These are phyloP conservation scores for Pythium myriotylum DNA, from an alignment of 352 stramenopile genomes.

Conservation along the genomic window DNA sequence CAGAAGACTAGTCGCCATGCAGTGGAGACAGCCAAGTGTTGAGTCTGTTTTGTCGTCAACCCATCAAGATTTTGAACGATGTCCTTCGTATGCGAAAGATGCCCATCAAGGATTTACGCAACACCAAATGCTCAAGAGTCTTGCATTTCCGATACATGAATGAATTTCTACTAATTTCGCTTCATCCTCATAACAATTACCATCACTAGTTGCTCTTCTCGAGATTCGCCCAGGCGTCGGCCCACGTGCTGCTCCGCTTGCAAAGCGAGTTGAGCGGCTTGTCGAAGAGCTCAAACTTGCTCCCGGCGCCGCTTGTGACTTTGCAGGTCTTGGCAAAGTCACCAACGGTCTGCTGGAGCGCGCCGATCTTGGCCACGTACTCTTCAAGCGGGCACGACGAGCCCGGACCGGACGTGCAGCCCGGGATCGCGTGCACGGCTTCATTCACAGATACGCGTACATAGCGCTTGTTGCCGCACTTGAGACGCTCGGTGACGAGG, in stretches of 20 bases:
- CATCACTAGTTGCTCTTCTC: no score
- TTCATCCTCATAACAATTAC: no score
- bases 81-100: no score
- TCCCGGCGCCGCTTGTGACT: slow-evolving; percentile 37
- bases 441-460: slow-evolving; percentile 56
- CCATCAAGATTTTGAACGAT: no score
- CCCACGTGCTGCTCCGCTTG: slow-evolving; percentile 5
- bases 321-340: slow-evolving; percentile 50
- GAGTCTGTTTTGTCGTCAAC: no score
- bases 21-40: no score
- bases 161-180: no score
- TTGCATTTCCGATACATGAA: no score
- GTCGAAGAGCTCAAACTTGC: slow-evolving; percentile 47
- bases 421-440: slow-evolving; percentile 42
- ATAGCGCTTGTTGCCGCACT: slow-evolving; percentile 39
- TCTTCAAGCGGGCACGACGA: slow-evolving; percentile 49
- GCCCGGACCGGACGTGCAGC: slow-evolving; percentile 47
- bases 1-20: no score
- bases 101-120: no score
- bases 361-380: slow-evolving; percentile 42
- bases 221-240: not conserved
- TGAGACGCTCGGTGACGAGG: slow-evolving; percentile 51
- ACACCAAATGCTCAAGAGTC: no score
- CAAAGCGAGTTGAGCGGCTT: slow-evolving; percentile 30
- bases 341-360: slow-evolving; percentile 38